Evolutionary conservation across 2,329 filamentous ascomycete genomes (phyloP).

Genomic region (Beauveria asiatica): DNA sequence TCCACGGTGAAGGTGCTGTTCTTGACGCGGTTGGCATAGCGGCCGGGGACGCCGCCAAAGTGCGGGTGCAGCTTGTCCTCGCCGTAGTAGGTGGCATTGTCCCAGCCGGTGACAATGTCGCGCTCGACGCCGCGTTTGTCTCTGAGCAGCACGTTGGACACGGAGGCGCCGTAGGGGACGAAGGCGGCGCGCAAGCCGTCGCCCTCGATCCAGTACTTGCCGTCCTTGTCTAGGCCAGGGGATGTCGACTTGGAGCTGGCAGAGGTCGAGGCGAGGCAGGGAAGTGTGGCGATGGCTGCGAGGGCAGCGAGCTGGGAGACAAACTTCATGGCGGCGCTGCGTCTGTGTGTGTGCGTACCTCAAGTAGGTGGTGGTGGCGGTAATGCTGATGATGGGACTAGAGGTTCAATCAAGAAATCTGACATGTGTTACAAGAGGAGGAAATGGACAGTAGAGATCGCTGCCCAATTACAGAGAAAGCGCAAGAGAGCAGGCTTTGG

Average conservation of each 20-base stretch:
- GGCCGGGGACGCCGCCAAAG: conserved; percentile 63
- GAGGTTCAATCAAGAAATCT: conserved; percentile 7
- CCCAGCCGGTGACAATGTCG: conserved; percentile 66
- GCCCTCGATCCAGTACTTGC: conserved; percentile 65
- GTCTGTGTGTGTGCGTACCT: background rate
- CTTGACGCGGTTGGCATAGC: conserved; percentile 75
- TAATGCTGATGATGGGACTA: background rate
- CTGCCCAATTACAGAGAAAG: background rate
- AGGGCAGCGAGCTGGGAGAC: conserved; percentile 12
- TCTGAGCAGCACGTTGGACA: conserved; percentile 62
- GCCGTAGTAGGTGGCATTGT: conserved; percentile 65
- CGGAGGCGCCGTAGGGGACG: conserved; percentile 65
- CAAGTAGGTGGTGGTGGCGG: background rate
- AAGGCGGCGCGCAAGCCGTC: conserved; percentile 60
- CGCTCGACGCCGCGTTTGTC: conserved; percentile 60
- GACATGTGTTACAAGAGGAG: background rate
- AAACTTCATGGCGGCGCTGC: conserved; percentile 16
- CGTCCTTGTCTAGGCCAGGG: conserved; percentile 42
- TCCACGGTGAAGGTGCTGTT: conserved; percentile 66
- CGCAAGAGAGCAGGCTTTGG: background rate
- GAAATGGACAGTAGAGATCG: background rate
- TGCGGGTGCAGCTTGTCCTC: conserved; percentile 59
- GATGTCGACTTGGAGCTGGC: conserved; percentile 12
- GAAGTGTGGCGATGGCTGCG: conserved; percentile 14
- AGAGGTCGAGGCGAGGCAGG: conserved; percentile 12